A percentile compares a stretch with the other conserved stretches of the same genome.
Evolutionary conservation across 2,329 filamentous ascomycete genomes (phyloP).

Genomic region (Coniochaeta sp.): DNA sequence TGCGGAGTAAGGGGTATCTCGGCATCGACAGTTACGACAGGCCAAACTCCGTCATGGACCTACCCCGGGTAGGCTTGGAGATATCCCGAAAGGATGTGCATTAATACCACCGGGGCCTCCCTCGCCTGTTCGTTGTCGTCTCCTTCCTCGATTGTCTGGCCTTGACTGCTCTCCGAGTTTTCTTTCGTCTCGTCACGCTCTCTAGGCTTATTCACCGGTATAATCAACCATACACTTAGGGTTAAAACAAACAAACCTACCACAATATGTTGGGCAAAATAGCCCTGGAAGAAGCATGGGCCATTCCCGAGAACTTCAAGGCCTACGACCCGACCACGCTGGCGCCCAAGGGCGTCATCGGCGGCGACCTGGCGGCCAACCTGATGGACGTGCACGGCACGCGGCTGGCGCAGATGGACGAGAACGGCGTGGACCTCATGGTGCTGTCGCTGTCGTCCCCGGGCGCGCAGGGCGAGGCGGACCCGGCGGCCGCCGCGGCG

Average conservation of each 20-base stretch:
- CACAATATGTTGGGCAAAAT: slow-evolving; percentile 14
- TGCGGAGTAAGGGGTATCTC: slow-evolving; percentile 2
- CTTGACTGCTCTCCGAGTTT: neutral
- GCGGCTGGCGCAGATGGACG: slow-evolving; percentile 14
- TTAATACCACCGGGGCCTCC: neutral
- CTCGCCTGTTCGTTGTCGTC: slow-evolving; percentile 4
- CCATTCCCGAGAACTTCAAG: slow-evolving; percentile 14
- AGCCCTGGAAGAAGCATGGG: slow-evolving; percentile 14
- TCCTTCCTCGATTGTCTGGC: neutral
- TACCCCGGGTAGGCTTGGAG: neutral
- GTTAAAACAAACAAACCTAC: neutral
- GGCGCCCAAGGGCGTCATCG: slow-evolving; percentile 13
- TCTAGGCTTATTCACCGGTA: neutral
- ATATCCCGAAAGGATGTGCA: neutral
- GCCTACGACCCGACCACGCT: slow-evolving; percentile 12
- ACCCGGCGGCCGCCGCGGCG: slow-evolving; percentile 10
- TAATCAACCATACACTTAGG: neutral
- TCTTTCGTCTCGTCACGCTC: neutral
- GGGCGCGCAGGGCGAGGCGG: slow-evolving; percentile 11
- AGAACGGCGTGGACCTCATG: slow-evolving; percentile 15
- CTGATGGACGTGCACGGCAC: slow-evolving; percentile 14
- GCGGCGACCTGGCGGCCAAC: slow-evolving; percentile 14
- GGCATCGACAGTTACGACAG: neutral
- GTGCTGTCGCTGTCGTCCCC: slow-evolving; percentile 14
- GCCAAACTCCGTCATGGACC: neutral